These are phyloP conservation scores for Fusarium robinianum DNA, from an alignment of 2,329 filamentous ascomycete genomes.

Conservation along the genomic window DNA sequence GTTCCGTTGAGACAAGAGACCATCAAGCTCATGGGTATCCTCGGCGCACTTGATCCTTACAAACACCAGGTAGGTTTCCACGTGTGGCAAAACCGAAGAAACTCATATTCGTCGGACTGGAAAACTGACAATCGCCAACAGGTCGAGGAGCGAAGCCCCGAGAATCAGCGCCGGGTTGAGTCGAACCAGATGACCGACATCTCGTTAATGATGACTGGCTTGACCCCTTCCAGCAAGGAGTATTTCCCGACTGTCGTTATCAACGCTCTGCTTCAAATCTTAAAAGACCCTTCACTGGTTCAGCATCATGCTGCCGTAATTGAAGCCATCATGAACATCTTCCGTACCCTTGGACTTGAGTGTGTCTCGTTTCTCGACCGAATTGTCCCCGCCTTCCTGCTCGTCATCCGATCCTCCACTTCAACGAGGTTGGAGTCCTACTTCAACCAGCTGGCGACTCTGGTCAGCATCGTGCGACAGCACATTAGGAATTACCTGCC, in stretches of 20 bases:
- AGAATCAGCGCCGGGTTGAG: slow-evolving; percentile 71
- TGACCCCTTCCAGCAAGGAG: slow-evolving; percentile 95
- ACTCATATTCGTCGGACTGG: too few relatives aligned
- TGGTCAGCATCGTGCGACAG: slow-evolving; percentile 94
- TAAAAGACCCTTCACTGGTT: slow-evolving; percentile 86
- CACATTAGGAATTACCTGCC: slow-evolving; percentile 92
- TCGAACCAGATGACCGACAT: slow-evolving; percentile 81
- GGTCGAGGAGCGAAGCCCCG: slow-evolving; percentile 86
- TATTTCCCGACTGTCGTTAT: slow-evolving; percentile 99
- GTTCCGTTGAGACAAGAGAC: slow-evolving; percentile 88
- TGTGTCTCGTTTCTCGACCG: slow-evolving; percentile 93
- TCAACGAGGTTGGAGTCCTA: slow-evolving; percentile 85
- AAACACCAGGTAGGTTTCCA: slow-evolving; percentile 70
- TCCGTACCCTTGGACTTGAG: slow-evolving; percentile 92
- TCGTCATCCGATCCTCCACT: slow-evolving; percentile 83
- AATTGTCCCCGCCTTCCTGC: slow-evolving; percentile 91
- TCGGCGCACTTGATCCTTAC: slow-evolving; percentile 94
- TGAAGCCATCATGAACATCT: slow-evolving; percentile 98
- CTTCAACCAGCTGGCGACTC: slow-evolving; percentile 91
- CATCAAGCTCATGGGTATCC: slow-evolving; percentile 93
- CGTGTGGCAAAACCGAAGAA: too few relatives aligned
- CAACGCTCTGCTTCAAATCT: slow-evolving; percentile 87
- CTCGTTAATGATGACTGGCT: slow-evolving; percentile 94
- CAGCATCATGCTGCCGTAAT: slow-evolving; percentile 94
- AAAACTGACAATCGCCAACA: slow-evolving; percentile 52